These are phyloP conservation scores for Cystoisospora suis DNA, from an alignment of 169 alveolate species.

Conservation along the genomic window DNA sequence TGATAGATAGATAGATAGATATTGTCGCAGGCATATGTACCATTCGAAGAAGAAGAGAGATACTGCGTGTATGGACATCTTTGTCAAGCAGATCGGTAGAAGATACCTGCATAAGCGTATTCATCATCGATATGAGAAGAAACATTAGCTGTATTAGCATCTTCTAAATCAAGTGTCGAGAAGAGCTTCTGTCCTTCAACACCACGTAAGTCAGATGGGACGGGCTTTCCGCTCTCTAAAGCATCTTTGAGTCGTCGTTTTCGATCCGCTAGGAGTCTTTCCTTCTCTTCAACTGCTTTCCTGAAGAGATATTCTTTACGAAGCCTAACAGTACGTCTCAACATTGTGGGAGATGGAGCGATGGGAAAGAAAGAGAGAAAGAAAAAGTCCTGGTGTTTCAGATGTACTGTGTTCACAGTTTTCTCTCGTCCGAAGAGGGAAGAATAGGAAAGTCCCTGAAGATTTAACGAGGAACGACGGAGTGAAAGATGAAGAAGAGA, in stretches of 20 bases:
- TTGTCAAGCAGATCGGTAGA: too few relatives aligned
- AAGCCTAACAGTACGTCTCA: slow-evolving; percentile 91
- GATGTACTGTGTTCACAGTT: too few relatives aligned
- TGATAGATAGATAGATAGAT: neutral
- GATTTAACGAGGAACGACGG: too few relatives aligned
- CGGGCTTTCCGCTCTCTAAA: slow-evolving; percentile 83
- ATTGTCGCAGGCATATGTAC: neutral
- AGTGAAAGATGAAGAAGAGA: too few relatives aligned
- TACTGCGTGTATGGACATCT: too few relatives aligned
- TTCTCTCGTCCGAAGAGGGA: too few relatives aligned
- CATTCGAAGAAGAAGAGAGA: too few relatives aligned
- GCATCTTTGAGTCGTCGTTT: slow-evolving; percentile 87
- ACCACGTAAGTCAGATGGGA: slow-evolving; percentile 78
- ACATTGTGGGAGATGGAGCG: slow-evolving; percentile 74
- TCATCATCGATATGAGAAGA: slow-evolving; percentile 89
- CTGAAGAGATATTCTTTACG: slow-evolving; percentile 94
- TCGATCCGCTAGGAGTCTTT: slow-evolving; percentile 84
- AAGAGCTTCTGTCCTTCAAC: slow-evolving; percentile 82
- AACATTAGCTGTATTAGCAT: slow-evolving; percentile 86
- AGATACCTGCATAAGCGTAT: slow-evolving; percentile 70
- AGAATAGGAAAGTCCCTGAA: too few relatives aligned
- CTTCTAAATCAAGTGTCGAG: slow-evolving; percentile 69
- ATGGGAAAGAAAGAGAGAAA: neutral
- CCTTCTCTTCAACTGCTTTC: slow-evolving; percentile 90
- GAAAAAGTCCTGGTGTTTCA: too few relatives aligned